These are phyloP conservation scores for Meira miltonrushii DNA, from an alignment of 1,284 basidiomycete species.

Conservation along the genomic window DNA sequence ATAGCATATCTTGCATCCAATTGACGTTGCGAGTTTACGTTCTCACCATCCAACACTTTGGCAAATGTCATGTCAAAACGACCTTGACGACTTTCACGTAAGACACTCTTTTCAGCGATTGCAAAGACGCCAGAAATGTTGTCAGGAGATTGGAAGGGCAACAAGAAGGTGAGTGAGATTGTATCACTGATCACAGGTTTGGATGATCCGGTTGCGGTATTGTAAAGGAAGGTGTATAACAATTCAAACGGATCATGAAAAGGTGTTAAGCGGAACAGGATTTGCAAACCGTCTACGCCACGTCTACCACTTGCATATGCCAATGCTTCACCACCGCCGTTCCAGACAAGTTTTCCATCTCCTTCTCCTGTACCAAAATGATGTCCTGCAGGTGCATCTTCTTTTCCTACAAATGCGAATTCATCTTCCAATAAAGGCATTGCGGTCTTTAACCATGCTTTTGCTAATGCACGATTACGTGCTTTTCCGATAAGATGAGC, in stretches of 20 bases:
- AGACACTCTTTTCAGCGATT: conserved; percentile 38
- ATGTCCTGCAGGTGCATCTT: conserved; percentile 18
- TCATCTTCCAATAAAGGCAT: conserved; percentile 28
- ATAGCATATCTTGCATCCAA: conserved; percentile 41
- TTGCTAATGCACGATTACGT: conserved; percentile 29
- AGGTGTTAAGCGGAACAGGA: conserved; percentile 31
- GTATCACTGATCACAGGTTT: conserved; percentile 24
- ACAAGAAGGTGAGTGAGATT: conserved; percentile 35
- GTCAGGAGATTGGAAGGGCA: conserved; percentile 28
- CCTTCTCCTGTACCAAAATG: conserved; percentile 14
- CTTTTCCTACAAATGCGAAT: conserved; percentile 33
- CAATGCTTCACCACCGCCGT: conserved; percentile 41
- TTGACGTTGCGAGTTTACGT: conserved; percentile 27
- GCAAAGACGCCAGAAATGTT: conserved; percentile 43
- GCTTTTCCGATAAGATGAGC: conserved; percentile 33
- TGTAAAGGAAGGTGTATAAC: conserved; percentile 22
- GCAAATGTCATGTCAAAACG: conserved; percentile 48
- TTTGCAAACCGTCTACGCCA: conserved; percentile 36
- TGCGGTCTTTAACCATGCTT: conserved; percentile 23
- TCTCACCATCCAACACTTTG: conserved; percentile 30
- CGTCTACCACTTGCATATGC: conserved; percentile 47
- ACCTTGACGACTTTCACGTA: conserved; percentile 30
- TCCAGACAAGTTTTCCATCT: conserved; percentile 35
- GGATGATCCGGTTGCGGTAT: conserved; percentile 30
- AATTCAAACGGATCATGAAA: conserved; percentile 40